phyloP scores from a whole-genome alignment of 768 basidiomycete species.

The Lentinula lateritia region DNA sequence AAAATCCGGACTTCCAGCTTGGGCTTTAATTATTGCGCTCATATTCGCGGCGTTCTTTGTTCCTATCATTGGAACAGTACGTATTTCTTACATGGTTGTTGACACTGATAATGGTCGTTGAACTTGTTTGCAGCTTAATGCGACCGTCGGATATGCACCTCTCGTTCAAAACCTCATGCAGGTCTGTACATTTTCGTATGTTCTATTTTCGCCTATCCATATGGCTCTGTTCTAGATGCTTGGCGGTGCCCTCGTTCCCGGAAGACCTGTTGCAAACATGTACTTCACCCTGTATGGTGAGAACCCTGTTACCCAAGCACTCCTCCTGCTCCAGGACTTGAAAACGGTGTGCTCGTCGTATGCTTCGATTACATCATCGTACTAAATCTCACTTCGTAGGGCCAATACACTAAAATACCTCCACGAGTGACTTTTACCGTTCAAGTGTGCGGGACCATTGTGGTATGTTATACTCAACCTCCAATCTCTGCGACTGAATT shows the following conservation, averaged over 20 bases:
- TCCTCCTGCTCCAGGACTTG: slow-evolving; percentile 22
- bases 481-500: not conserved
- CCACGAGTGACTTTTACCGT: slow-evolving; percentile 53
- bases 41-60: slow-evolving; percentile 40
- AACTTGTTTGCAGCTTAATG: slow-evolving; percentile 23
- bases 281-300: slow-evolving; percentile 30
- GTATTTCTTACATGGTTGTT: not conserved
- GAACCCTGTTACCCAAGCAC: slow-evolving; percentile 24
- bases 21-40: slow-evolving; percentile 35
- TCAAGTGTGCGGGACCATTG: slow-evolving; percentile 47
- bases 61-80: slow-evolving; percentile 41
- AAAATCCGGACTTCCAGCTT: slow-evolving; percentile 30
- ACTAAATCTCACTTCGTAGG: slow-evolving; percentile 10
- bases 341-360: slow-evolving; percentile 19
- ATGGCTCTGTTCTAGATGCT: slow-evolving; percentile 29
- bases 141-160: slow-evolving; percentile 33
- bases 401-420: slow-evolving; percentile 47
- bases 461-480: slow-evolving; percentile 23
- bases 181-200: slow-evolving; percentile 9
- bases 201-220: not conserved
- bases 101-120: not conserved
- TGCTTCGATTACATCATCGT: not conserved
- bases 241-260: slow-evolving; percentile 37
- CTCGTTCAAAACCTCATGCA: slow-evolving; percentile 30
- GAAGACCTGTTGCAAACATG: slow-evolving; percentile 36